A percentile compares a stretch with the other conserved stretches of the same genome.
phyloP scores from a whole-genome alignment of 345 rosid species.

The Gossypioides kirkii region DNA sequence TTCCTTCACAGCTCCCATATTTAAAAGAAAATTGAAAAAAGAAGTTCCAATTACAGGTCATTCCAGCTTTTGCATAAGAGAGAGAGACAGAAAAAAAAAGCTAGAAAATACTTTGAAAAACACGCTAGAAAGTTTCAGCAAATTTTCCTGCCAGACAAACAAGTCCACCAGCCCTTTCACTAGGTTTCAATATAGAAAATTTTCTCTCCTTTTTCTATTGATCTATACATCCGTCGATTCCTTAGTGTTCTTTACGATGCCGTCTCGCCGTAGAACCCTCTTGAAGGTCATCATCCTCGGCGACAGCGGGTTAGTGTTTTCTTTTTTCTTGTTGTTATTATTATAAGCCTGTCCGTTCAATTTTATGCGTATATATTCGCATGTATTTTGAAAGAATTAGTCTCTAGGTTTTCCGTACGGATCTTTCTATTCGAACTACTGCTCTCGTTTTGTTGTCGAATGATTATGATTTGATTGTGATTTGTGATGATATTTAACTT shows the following conservation, averaged over 20 bases:
- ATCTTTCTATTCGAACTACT: conserved; percentile 6
- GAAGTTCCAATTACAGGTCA: conserved; percentile 19
- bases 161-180: conserved; percentile 3
- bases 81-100: not conserved
- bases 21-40: not conserved
- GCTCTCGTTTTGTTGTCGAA: not conserved
- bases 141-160: not conserved
- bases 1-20: not conserved
- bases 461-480: conserved; percentile 1
- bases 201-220: not conserved
- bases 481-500: conserved; percentile 18
- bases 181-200: not conserved
- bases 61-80: conserved; percentile 15
- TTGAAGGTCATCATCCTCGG: conserved; percentile 97
- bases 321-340: too few species aligned
- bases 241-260: conserved; percentile 41
- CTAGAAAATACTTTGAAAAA: not conserved
- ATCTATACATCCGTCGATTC: conserved; percentile 18
- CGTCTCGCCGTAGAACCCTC: conserved; percentile 87
- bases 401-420: conserved; percentile 8
- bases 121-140: not conserved
- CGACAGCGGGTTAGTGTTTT: conserved; percentile 72
- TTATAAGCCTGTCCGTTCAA: not conserved
- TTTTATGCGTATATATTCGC: not conserved
- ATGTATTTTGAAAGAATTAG: not conserved